These are phyloP conservation scores for Eucalyptus urophylla DNA, from an alignment of 345 rosid genomes.

Conservation along the genomic window DNA sequence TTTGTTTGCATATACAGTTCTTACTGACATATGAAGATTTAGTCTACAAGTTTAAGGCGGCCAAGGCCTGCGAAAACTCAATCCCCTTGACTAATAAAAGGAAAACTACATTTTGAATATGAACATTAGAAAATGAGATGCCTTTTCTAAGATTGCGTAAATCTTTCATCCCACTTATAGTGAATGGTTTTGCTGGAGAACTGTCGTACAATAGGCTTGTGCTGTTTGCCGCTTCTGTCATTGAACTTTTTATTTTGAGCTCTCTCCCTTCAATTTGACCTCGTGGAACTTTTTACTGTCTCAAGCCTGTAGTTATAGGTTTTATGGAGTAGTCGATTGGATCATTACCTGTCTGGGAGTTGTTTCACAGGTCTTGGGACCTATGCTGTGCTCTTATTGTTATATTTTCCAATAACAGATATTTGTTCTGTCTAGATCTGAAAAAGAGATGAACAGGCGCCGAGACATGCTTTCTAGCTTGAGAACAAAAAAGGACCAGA, in stretches of 20 bases:
- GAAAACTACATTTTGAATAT: not conserved
- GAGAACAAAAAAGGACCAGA: conserved; percentile 20
- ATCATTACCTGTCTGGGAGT: not conserved
- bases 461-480: conserved; percentile 20
- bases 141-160: not conserved
- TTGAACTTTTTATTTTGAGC: not conserved
- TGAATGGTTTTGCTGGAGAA: not conserved
- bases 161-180: not conserved
- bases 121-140: not conserved
- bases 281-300: not conserved
- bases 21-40: not conserved
- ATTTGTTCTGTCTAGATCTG: conserved; percentile 4
- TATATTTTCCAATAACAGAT: not conserved
- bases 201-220: not conserved
- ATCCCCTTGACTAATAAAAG: not conserved
- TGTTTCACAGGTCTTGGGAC: not conserved
- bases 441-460: conserved; percentile 34
- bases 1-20: not conserved
- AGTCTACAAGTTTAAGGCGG: not conserved
- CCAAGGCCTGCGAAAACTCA: not conserved
- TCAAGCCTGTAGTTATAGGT: not conserved
- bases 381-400: not conserved
- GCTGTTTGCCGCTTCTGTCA: not conserved
- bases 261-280: not conserved
- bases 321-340: not conserved